Conservation (phyloP, 768 basidiomycete genomes). For the Leucocoprinus birnbaumii region DNA sequence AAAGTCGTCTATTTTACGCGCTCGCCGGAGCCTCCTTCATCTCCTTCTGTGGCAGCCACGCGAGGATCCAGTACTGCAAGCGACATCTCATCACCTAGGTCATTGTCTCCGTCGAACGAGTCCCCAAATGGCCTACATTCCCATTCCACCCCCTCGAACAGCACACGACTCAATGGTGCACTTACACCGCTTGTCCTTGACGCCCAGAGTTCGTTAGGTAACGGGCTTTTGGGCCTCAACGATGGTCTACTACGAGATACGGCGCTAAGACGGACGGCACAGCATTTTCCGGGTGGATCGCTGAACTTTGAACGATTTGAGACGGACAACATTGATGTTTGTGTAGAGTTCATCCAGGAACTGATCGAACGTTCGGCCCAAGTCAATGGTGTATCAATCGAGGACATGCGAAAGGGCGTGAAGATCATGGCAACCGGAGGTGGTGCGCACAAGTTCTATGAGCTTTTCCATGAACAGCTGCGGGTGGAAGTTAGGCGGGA, state of each 20-base stretch:
- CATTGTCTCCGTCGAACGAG: constrained; percentile 38
- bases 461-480: constrained; percentile 69
- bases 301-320: constrained; percentile 98
- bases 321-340: constrained; percentile 81
- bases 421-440: constrained; percentile 99
- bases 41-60: constrained; percentile 66
- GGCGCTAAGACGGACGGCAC: constrained; percentile 65
- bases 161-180: constrained; percentile 59
- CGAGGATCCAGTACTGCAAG: constrained; percentile 50
- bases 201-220: constrained; percentile 27
- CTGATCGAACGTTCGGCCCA: constrained; percentile 85
- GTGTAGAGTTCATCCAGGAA: constrained; percentile 82
- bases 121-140: constrained; percentile 24
- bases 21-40: constrained; percentile 80
- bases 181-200: constrained; percentile 80
- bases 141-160: constrained; percentile 26
- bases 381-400: constrained; percentile 83
- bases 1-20: constrained; percentile 99
- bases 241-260: constrained; percentile 54
- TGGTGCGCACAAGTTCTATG: constrained; percentile 93
- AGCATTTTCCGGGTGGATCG: constrained; percentile 93
- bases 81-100: constrained; percentile 42
- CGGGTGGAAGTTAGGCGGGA: constrained; percentile 85
- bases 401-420: constrained; percentile 88
- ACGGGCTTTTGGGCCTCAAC: constrained; percentile 34